Evolutionary conservation across 192 early-diverging fungal genomes (phyloP), one percentile per base, ranked within the genome.

Genomic region (Allomyces macrogynus): DNA sequence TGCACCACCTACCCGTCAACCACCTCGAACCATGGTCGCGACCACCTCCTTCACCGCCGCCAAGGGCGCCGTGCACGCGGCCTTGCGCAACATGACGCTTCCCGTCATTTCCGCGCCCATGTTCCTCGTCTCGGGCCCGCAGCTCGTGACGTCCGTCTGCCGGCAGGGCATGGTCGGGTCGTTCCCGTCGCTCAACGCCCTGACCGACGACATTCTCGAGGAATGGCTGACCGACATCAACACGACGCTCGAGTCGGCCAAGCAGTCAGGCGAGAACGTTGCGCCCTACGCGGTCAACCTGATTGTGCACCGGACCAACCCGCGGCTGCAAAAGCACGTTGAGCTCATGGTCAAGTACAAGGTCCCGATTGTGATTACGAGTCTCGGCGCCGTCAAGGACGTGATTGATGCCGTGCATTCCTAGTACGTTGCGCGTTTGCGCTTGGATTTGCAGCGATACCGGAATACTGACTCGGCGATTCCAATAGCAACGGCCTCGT

Each of bases 261-360:
- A 4, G 24, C 24, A 68, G 7, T 12, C 24, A 4, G 20, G 61
- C 7, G 23, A 62, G 61, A 22, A 22, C n/a, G 61, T 62, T 3
- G 62, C 63, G n/a, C 64, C 67, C 24, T 69, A 67, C 62, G 71
- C 62, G 4, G 71, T 72, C 5, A 72, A 72, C 62, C 63, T 72
- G 24, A 72, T 72, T 64, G 71, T 72, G 23, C 71, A 72, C 68
- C 69, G 69, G 40, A 69, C 67, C 11, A 72, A 72, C 40, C 70
- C 65, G 57, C 60, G 68, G 65, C 65, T 72, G 27, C 18, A 63
- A 22, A 14, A 18, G 32, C 63, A 72, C 63, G 23, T 72, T 2
- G 65, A 69, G 24, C n/a, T 60, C 24, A 61, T 72, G n/a, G 66
- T 69, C 18, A 67, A 72, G 63, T 65, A 69, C 54, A 23, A 63